Evolutionary conservation across 2,329 filamentous ascomycete genomes (phyloP), one percentile per base, ranked within the genome.

Genomic region (Claviceps sp.): DNA sequence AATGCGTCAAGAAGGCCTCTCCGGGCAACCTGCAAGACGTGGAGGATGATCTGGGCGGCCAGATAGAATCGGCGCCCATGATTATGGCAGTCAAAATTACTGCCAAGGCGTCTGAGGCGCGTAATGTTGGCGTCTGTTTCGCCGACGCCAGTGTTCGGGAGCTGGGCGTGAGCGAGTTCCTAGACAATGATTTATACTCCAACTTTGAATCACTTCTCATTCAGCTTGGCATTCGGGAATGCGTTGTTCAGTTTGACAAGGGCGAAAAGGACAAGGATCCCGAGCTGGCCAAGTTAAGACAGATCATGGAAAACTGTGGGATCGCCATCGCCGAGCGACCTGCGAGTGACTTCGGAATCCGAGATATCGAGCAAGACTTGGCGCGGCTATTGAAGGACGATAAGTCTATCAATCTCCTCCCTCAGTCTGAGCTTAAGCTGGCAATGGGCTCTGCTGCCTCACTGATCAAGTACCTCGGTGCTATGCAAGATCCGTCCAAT

Each of bases 121-220:
- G 93, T 46, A 87, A 80, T 57, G 85, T 98, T 0, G 93, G 93
- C 8, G 91, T 98, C 5, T 97, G 93, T 69, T 98, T 98, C 64
- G 94, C 93, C 7, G 93, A 98, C 73, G 93, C 94, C 1, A 96
- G 89, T 58, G 91, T 97, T 26, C 80, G 93, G 50, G 93, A 98
- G 71, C 77, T 98, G 2, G 93, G 93, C 8, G 89, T 98, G 51
- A 95, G 88, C 73, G 94, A 98, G 65, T 98, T 98, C 58, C 79
- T 95, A n/a, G 93, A 98, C 74, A 98, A 97, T 63, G 93, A 98
- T 64, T 76, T 96, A 10, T 98, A 94, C 71, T 97, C 91, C 50
- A 98, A 98, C 66, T 94, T 98, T 59, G 93, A 98, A 70, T 89
- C 90, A 3, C 76, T 98, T 17, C 80, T 98, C 50, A 98, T 98